A percentile compares a stretch with the other conserved stretches of the same genome.
These are phyloP conservation scores for Quercus agrifolia DNA, from an alignment of 306 rosid genomes.

Conservation along the genomic window DNA sequence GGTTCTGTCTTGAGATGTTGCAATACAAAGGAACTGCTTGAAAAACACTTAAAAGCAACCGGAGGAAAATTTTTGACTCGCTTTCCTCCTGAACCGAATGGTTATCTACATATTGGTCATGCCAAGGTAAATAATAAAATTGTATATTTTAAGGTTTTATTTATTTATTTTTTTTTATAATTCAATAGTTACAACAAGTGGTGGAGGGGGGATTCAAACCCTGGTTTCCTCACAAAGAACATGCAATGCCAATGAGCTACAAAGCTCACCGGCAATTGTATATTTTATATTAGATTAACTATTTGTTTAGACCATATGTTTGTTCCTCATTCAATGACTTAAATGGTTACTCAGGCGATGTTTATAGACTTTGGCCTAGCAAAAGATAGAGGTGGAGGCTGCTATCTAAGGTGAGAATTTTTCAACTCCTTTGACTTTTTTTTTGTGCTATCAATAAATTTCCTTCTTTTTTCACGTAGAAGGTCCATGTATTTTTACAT, in stretches of 20 bases:
- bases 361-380: slow-evolving; percentile 95
- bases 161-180: too few species aligned
- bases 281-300: neutral
- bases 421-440: neutral
- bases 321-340: neutral
- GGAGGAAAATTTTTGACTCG: slow-evolving; percentile 84
- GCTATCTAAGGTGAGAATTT: slow-evolving; percentile 72
- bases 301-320: slow-evolving; percentile 1
- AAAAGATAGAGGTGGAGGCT: slow-evolving; percentile 85
- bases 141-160: neutral
- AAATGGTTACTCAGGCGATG: slow-evolving; percentile 69
- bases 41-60: slow-evolving; percentile 65
- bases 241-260: too few species aligned
- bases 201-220: too few species aligned
- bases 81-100: slow-evolving; percentile 99
- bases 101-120: slow-evolving; percentile 96
- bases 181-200: too few species aligned
- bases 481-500: neutral
- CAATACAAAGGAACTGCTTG: slow-evolving; percentile 76
- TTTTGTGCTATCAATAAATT: neutral
- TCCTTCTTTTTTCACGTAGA: neutral
- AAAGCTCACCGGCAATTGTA: neutral
- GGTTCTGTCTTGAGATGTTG: slow-evolving; percentile 86
- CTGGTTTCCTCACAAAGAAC: too few species aligned
- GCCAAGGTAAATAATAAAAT: slow-evolving; percentile 64